Evolutionary conservation across 129 eudicot species (phyloP).

Genomic region (Oenanthe sinensis): DNA sequence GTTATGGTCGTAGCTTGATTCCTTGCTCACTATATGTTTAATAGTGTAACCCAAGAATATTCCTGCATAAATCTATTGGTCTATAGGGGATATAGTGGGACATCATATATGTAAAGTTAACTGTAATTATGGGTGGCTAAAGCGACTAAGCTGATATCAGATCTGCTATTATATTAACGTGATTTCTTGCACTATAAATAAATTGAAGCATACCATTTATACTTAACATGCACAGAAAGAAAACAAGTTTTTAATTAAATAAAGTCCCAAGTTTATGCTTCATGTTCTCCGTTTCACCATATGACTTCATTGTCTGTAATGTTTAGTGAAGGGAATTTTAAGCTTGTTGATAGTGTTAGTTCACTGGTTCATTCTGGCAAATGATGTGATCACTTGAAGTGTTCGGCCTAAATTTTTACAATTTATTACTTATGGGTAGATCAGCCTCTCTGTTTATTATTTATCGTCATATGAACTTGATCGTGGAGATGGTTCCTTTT

Average conservation of each 20-base stretch:
- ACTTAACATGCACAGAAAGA: background rate
- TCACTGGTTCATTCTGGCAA: background rate
- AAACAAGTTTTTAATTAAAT: background rate
- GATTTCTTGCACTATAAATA: too few species aligned
- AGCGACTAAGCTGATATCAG: background rate
- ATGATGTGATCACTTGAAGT: background rate
- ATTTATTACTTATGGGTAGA: background rate
- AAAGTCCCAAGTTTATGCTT: background rate
- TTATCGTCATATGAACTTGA: background rate
- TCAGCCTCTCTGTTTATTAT: background rate
- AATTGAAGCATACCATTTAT: background rate
- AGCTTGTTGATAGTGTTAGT: background rate
- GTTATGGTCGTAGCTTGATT: background rate
- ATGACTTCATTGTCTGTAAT: background rate
- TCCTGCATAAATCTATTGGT: background rate
- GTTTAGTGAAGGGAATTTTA: background rate
- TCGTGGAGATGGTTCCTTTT: background rate
- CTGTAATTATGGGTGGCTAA: background rate
- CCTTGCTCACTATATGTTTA: background rate
- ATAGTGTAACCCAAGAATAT: background rate
- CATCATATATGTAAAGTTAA: background rate
- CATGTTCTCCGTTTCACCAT: background rate
- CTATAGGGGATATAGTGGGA: background rate
- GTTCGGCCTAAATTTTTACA: too few species aligned
- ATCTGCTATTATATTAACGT: background rate